A percentile compares a stretch with the other conserved stretches of the same genome.
Evolutionary conservation across 2,329 filamentous ascomycete genomes (phyloP).

Genomic region (Alternaria tenuissima): DNA sequence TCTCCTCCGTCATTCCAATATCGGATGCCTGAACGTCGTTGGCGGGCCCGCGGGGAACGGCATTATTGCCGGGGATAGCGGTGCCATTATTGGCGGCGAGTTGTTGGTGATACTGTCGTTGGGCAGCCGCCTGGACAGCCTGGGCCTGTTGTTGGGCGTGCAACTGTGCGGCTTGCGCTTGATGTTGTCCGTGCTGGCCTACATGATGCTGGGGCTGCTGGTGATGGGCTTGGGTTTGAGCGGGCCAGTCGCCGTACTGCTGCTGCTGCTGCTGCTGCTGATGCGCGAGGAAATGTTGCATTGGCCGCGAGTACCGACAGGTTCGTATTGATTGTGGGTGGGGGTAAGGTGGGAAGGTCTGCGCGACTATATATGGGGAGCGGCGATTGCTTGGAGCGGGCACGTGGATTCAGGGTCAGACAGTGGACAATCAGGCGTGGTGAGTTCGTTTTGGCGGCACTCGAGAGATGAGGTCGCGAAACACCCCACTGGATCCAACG

Average conservation of each 20-base stretch:
- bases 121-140: constrained; percentile 59
- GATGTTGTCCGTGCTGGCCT: constrained; percentile 51
- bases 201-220: constrained; percentile 52
- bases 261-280: constrained; percentile 68
- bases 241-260: constrained; percentile 59
- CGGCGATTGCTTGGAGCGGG: constrained; percentile 17
- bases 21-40: constrained; percentile 51
- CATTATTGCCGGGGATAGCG: constrained; percentile 47
- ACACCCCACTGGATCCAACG: constrained; percentile 36
- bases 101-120: constrained; percentile 72
- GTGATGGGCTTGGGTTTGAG: constrained; percentile 50
- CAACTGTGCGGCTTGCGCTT: constrained; percentile 57
- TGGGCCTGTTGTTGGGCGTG: constrained; percentile 51
- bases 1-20: constrained; percentile 79
- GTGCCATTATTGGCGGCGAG: constrained; percentile 72
- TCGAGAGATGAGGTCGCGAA: constrained; percentile 37
- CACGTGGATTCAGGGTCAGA: constrained; percentile 17
- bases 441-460: constrained; percentile 27
- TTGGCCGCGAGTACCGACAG: constrained; percentile 45
- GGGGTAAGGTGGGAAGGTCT: constrained; percentile 10
- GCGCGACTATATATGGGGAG: constrained; percentile 13
- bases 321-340: constrained; percentile 18
- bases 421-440: constrained; percentile 26
- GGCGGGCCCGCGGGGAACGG: constrained; percentile 48
- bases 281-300: constrained; percentile 69